Percentiles rank a stretch among this genome's conserved stretches.
Conservation (phyloP, 2,329 filamentous ascomycete species). For the Diaporthe ilicicola region DNA sequence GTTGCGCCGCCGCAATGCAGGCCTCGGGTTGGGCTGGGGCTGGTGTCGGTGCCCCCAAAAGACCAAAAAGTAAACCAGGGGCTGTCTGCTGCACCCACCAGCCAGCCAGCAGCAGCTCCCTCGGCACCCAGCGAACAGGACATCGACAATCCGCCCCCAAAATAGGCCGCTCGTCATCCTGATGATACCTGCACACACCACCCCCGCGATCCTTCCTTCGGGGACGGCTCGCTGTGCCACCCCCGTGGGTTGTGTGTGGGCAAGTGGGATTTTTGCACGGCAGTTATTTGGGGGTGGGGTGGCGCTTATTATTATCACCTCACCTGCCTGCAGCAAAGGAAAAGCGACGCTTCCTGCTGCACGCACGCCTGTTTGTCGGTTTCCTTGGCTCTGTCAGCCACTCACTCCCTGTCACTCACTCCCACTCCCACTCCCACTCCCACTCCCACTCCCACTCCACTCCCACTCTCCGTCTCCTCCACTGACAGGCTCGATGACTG, state of each 20-base stretch:
- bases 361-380: background rate
- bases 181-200: constrained; percentile 17
- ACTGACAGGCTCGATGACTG: background rate
- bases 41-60: background rate
- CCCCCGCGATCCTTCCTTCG: constrained; percentile 17
- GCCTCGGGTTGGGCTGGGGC: background rate
- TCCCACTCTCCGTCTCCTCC: background rate
- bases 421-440: too few species aligned
- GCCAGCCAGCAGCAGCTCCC: background rate
- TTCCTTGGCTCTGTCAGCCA: too few species aligned
- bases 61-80: constrained; percentile 18
- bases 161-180: constrained; percentile 26
- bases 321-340: background rate
- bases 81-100: background rate
- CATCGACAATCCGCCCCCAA: constrained; percentile 15
- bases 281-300: constrained; percentile 23
- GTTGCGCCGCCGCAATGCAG: constrained; percentile 8
- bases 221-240: constrained; percentile 25
- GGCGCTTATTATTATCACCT: constrained; percentile 13
- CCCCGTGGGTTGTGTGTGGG: constrained; percentile 7
- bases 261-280: constrained; percentile 14
- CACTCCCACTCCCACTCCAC: too few species aligned
- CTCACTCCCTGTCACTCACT: too few species aligned
- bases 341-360: background rate
- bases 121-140: background rate